These are phyloP conservation scores for Aquanectria penicillioides DNA, from an alignment of 2,329 filamentous ascomycete genomes.

Conservation along the genomic window DNA sequence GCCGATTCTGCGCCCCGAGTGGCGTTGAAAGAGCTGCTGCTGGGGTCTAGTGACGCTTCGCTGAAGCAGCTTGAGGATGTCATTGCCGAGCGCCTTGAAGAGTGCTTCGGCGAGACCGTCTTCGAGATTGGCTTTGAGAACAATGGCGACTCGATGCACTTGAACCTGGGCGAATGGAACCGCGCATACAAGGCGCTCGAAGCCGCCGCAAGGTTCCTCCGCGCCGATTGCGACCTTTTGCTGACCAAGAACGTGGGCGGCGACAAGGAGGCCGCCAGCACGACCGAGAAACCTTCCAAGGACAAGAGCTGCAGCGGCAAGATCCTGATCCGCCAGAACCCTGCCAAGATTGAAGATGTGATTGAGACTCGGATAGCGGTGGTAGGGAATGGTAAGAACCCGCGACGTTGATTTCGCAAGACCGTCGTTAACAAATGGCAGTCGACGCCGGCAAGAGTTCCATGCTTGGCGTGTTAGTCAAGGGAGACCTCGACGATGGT, in stretches of 20 bases:
- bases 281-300: slow-evolving; percentile 64
- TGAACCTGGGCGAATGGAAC: slow-evolving; percentile 81
- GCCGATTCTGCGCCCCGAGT: slow-evolving; percentile 74
- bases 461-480: slow-evolving; percentile 93
- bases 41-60: slow-evolving; percentile 69
- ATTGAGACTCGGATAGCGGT: slow-evolving; percentile 97
- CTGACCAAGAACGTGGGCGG: slow-evolving; percentile 93
- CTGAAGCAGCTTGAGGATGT: slow-evolving; percentile 71
- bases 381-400: slow-evolving; percentile 81
- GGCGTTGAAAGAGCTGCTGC: slow-evolving; percentile 79
- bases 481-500: slow-evolving; percentile 94
- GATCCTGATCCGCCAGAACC: slow-evolving; percentile 80
- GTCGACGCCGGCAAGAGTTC: slow-evolving; percentile 98
- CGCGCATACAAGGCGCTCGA: slow-evolving; percentile 73
- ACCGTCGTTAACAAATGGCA: slow-evolving; percentile 44
- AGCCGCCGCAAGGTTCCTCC: slow-evolving; percentile 69
- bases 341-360: slow-evolving; percentile 81
- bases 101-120: slow-evolving; percentile 88
- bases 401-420: neutral
- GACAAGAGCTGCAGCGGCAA: slow-evolving; percentile 85
- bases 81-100: slow-evolving; percentile 75
- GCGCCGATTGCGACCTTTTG: slow-evolving; percentile 82
- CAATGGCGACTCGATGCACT: slow-evolving; percentile 83
- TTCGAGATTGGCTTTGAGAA: slow-evolving; percentile 95
- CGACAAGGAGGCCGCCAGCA: slow-evolving; percentile 73